phyloP scores from a whole-genome alignment of 768 basidiomycete genomes.

The Cystobasidiopsis lactophilus region DNA sequence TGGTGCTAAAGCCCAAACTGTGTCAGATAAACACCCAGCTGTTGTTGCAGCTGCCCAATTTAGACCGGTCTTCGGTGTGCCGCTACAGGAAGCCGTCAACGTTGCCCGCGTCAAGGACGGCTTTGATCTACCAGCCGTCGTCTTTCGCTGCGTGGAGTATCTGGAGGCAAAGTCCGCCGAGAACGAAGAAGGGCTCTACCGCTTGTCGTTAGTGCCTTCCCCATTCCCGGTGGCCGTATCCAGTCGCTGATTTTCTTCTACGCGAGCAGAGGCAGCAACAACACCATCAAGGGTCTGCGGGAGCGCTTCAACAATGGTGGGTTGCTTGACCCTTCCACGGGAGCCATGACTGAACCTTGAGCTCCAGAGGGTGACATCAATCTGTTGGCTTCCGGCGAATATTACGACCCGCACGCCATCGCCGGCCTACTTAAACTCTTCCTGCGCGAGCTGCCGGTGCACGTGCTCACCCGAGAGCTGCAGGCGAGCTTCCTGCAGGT shows the following conservation, averaged over 20 bases:
- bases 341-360: not conserved
- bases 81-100: conserved; percentile 65
- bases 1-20: too few relatives aligned
- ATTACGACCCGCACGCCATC: conserved; percentile 94
- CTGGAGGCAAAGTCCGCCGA: conserved; percentile 83
- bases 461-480: conserved; percentile 74
- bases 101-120: conserved; percentile 54
- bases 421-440: conserved; percentile 84
- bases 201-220: conserved; percentile 30
- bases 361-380: conserved; percentile 79
- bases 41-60: conserved; percentile 25
- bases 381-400: conserved; percentile 64
- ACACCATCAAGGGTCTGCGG: conserved; percentile 77
- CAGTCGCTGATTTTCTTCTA: not conserved
- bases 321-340: conserved; percentile 18
- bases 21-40: conserved; percentile 1
- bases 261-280: conserved; percentile 59
- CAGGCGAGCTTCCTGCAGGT: conserved; percentile 78
- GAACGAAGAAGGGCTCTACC: conserved; percentile 92
- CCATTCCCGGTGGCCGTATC: not conserved
- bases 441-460: conserved; percentile 76
- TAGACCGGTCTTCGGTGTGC: conserved; percentile 69
- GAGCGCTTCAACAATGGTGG: conserved; percentile 78
- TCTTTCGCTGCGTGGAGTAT: conserved; percentile 88
- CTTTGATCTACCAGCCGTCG: conserved; percentile 61